A percentile compares a stretch with the other conserved stretches of the same genome.
phyloP scores from a whole-genome alignment of 441 rosid genomes.

The Capsella rubella region DNA sequence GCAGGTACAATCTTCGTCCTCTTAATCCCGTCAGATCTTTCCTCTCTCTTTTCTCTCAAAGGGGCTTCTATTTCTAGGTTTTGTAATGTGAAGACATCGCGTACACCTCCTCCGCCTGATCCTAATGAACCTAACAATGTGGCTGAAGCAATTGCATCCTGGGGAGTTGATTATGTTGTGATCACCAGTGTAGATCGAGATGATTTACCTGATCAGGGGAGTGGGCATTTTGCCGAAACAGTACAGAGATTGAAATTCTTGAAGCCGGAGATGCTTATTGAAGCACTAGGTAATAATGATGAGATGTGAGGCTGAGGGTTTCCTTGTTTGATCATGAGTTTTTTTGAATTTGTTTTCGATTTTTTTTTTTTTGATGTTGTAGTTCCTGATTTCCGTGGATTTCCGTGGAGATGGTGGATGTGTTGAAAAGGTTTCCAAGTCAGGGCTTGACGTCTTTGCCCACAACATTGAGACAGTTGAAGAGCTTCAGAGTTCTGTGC shows the following conservation, averaged over 20 bases:
- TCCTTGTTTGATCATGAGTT: background rate
- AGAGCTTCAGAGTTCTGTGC: conserved; percentile 86
- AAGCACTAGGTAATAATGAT: conserved; percentile 77
- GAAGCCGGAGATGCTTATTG: conserved; percentile 90
- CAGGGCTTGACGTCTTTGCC: conserved; percentile 91
- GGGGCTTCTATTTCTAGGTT: conserved; percentile 56
- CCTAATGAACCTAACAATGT: conserved; percentile 87
- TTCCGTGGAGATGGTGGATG: conserved; percentile 82
- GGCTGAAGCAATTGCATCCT: conserved; percentile 94
- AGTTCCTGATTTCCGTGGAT: conserved; percentile 99
- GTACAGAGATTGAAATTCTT: conserved; percentile 79
- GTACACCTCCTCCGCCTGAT: conserved; percentile 95
- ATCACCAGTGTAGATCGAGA: conserved; percentile 98
- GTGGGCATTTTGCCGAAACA: conserved; percentile 85
- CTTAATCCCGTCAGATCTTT: background rate
- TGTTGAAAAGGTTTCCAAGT: conserved; percentile 87
- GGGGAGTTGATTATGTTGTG: conserved; percentile 98
- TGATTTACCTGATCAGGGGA: conserved; percentile 93
- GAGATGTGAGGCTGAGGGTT: background rate
- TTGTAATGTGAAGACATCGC: conserved; percentile 96
- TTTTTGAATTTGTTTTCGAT: background rate
- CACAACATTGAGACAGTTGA: conserved; percentile 99
- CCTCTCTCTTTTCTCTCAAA: conserved; percentile 13
- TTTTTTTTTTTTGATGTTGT: conserved; percentile 15
- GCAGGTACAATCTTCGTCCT: conserved; percentile 59